Base-by-base conservation (phyloP, 352 stramenopile species). In the Vaucheria bursata region DNA sequence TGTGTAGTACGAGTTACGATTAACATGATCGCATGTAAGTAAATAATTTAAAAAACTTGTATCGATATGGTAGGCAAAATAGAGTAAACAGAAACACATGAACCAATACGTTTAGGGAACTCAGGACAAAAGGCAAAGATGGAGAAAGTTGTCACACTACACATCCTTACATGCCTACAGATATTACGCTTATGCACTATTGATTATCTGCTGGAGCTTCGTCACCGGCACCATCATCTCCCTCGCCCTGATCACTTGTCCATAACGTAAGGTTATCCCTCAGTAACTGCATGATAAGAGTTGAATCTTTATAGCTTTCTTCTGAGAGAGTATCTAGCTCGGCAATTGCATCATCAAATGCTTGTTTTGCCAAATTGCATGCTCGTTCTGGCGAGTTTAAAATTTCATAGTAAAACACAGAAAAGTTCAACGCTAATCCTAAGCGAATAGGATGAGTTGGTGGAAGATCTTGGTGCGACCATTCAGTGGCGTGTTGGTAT, bases 381-480 rank as follows among this genome's bases (percentile, higher is more conserved):
- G 92, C 92, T 33, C 90, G 88, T 79, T 93, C 89, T 1, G 94
- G 95, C 68, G 91, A 96, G 88, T 98, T 97, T 38, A 99, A 86
- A 85, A 99, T 99, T 88, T 99, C 96, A 85, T 98, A 99, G 89
- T 98, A 98, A 87, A 99, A 99, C 25, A 97, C 92, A 29, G 86
- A 90, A 84, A 98, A 99, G 91, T 99, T 99, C 37, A 99, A 90
- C 25, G 96, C 96, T 65, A 99, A 88, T 59, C 96, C 96, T 25
- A 99, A 88, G 72, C 95, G 94, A 84, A 99, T 98, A 59, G 96
- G 95, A 88, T 99, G 95, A 71, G 96, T 99, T 37, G 95, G 95
- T 36, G 95, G 94, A 31, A 99, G 89, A 82, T 98, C 94, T 0
- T 92, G 91, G 79, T 95, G 95, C 67, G 94, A 94, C 80, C 97